These are phyloP conservation scores for Lactifluus hygrophoroides DNA, from an alignment of 768 basidiomycete genomes.

Conservation along the genomic window DNA sequence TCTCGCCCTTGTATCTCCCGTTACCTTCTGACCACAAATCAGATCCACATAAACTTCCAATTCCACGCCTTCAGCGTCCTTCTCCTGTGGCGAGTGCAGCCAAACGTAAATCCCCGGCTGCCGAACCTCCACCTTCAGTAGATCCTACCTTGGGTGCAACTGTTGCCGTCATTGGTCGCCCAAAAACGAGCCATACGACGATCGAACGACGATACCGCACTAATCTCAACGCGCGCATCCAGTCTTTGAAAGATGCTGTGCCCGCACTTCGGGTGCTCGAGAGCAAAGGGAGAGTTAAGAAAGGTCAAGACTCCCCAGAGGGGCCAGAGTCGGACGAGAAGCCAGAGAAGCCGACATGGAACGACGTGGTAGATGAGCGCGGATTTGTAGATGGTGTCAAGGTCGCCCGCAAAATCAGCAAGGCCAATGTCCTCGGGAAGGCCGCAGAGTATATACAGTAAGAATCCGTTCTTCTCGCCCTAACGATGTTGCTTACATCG, in stretches of 20 bases:
- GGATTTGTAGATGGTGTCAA: slow-evolving; percentile 91
- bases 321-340: not conserved
- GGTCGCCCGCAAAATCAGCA: slow-evolving; percentile 84
- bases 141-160: slow-evolving; percentile 18
- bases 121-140: slow-evolving; percentile 15
- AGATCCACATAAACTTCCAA: slow-evolving; percentile 34
- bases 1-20: not conserved
- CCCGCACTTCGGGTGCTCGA: slow-evolving; percentile 78
- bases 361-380: slow-evolving; percentile 66
- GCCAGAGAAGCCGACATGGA: slow-evolving; percentile 4
- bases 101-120: slow-evolving; percentile 19
- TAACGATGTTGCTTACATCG: not conserved
- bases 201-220: slow-evolving; percentile 86
- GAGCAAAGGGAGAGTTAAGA: slow-evolving; percentile 34
- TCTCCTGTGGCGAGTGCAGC: slow-evolving; percentile 33
- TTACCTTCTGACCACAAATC: not conserved
- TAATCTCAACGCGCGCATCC: slow-evolving; percentile 81
- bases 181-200: slow-evolving; percentile 87
- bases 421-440: slow-evolving; percentile 84
- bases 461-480: slow-evolving; percentile 13
- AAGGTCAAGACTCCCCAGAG: slow-evolving; percentile 3
- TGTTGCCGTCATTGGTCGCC: slow-evolving; percentile 32
- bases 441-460: slow-evolving; percentile 82
- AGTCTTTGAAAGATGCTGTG: slow-evolving; percentile 69
- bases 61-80: slow-evolving; percentile 42